These are phyloP conservation scores for Plasmodium cynomolgi DNA, from an alignment of 169 alveolate genomes.

Conservation along the genomic window DNA sequence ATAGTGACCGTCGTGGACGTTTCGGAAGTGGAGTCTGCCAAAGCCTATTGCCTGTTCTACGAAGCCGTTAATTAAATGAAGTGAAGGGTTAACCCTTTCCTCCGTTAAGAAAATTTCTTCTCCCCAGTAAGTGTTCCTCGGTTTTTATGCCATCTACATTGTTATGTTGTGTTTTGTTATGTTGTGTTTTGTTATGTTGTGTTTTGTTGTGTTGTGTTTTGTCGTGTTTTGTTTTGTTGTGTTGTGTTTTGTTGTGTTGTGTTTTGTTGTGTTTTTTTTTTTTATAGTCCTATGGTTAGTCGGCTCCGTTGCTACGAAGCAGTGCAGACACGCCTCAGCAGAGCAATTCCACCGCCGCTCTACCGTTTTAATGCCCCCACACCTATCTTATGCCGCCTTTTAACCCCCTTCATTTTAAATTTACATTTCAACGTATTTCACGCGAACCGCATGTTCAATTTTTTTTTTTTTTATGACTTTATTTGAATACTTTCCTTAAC, in stretches of 20 bases:
- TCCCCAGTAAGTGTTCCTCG: not conserved
- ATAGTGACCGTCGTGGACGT: constrained; percentile 38
- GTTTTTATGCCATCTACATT: not conserved
- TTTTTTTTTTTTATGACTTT: not conserved
- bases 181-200: no score
- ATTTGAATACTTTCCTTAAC: not conserved
- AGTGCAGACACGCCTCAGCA: not conserved
- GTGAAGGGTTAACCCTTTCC: not conserved
- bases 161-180: not conserved
- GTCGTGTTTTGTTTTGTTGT: no score
- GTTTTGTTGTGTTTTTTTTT: no score
- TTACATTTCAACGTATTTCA: not conserved
- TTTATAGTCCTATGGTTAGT: not conserved
- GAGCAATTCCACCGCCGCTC: not conserved
- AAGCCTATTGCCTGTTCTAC: constrained; percentile 70
- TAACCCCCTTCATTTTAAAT: not conserved
- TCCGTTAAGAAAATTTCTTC: not conserved
- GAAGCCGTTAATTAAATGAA: constrained; percentile 43
- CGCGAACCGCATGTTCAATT: not conserved
- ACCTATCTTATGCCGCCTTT: not conserved
- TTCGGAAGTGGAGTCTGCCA: constrained; percentile 64
- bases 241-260: no score
- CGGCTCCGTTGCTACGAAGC: not conserved
- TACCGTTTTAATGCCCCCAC: not conserved
- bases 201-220: no score